Conservation (phyloP, 805 yeast genomes). For the Cyberlindnera veronae region DNA sequence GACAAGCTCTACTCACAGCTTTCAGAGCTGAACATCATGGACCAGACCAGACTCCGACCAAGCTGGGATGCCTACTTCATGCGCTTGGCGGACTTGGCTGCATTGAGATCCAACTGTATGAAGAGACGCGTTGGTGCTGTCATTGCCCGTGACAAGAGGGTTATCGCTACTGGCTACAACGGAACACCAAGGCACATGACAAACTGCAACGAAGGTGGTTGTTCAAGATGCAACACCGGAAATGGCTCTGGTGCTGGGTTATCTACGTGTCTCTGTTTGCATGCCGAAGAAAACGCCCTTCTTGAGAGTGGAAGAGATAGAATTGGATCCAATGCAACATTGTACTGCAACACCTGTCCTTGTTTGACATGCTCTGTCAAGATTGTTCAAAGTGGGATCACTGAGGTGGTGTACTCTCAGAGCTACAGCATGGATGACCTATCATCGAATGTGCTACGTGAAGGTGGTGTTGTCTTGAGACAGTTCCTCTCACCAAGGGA, state of each 20-base stretch:
- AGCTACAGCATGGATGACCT: conserved; percentile 86
- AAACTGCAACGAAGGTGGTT: conserved; percentile 96
- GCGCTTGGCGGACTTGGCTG: conserved; percentile 90
- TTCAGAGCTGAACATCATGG: conserved; percentile 40
- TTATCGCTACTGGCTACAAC: conserved; percentile 94
- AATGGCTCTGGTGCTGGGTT: conserved; percentile 58
- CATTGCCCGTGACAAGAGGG: conserved; percentile 78
- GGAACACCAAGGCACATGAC: conserved; percentile 90
- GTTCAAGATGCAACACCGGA: conserved; percentile 80
- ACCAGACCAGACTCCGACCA: conserved; percentile 71
- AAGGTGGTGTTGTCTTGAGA: conserved; percentile 71
- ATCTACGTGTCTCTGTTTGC: conserved; percentile 87
- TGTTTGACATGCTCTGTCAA: conserved; percentile 94
- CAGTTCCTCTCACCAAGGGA: conserved; percentile 41
- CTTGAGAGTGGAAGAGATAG: conserved; percentile 92
- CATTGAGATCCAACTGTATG: conserved; percentile 93
- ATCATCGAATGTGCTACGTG: conserved; percentile 66
- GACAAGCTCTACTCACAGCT: conserved; percentile 38
- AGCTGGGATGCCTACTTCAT: conserved; percentile 96
- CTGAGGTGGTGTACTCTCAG: conserved; percentile 89
- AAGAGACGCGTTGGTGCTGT: conserved; percentile 97
- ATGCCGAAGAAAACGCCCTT: conserved; percentile 96
- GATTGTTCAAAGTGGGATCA: conserved; percentile 88
- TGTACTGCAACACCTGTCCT: conserved; percentile 96
- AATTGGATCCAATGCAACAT: conserved; percentile 55